Evolutionary conservation across 179 eudicot genomes (phyloP).

Genomic region (Silene vulgaris): DNA sequence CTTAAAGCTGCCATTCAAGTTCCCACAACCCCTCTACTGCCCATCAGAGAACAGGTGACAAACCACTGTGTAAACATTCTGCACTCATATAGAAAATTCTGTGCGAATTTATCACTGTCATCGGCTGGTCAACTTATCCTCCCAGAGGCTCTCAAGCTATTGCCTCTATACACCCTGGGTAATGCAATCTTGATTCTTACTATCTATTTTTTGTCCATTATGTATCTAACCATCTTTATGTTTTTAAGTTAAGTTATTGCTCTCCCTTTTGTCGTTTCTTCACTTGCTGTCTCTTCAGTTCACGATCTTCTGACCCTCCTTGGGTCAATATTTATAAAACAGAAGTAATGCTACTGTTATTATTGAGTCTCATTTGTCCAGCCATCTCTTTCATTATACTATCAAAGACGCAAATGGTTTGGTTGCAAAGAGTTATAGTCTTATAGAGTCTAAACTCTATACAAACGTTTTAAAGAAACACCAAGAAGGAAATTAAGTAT

Average conservation of each 20-base stretch:
- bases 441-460: neutral
- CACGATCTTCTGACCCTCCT: neutral
- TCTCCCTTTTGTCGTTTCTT: neutral
- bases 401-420: neutral
- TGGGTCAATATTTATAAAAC: neutral
- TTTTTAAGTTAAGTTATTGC: neutral
- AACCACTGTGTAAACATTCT: slow-evolving; percentile 78
- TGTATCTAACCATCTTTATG: slow-evolving; percentile 1
- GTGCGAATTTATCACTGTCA: slow-evolving; percentile 69
- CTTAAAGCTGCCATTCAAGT: slow-evolving; percentile 66
- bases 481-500: neutral
- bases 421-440: slow-evolving; percentile 1
- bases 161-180: slow-evolving; percentile 92
- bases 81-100: slow-evolving; percentile 81
- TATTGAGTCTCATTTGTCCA: neutral
- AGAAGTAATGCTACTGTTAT: neutral
- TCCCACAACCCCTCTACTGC: slow-evolving; percentile 60
- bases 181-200: slow-evolving; percentile 11
- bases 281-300: neutral
- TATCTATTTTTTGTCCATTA: neutral
- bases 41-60: slow-evolving; percentile 76
- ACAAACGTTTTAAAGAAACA: neutral
- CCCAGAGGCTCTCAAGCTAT: slow-evolving; percentile 92
- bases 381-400: neutral
- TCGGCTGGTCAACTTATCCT: slow-evolving; percentile 92